These are phyloP conservation scores for Puccinia hordei DNA, from an alignment of 1,284 basidiomycete species.

Conservation along the genomic window DNA sequence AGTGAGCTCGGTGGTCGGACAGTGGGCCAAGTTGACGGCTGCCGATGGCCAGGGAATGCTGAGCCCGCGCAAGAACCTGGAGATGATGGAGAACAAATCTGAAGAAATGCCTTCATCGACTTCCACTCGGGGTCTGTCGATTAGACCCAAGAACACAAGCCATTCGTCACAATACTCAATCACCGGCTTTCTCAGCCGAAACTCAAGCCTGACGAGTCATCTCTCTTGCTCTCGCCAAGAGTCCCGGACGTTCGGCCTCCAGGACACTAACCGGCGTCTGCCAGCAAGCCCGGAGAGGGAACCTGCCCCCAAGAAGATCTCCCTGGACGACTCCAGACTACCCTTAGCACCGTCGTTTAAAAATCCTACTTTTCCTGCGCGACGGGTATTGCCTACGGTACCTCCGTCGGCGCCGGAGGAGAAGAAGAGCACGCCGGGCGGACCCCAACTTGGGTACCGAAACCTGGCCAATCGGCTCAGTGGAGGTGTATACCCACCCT, in stretches of 20 bases:
- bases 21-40: conserved; percentile 27
- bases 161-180: background rate
- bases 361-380: background rate
- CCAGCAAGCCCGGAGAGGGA: background rate
- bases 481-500: background rate
- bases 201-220: conserved; percentile 18
- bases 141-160: background rate
- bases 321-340: background rate
- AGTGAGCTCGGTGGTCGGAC: conserved; percentile 39
- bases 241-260: background rate
- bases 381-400: background rate
- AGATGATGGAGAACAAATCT: background rate
- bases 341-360: background rate
- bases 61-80: background rate
- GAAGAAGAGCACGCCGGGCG: background rate
- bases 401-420: background rate
- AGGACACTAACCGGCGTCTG: background rate
- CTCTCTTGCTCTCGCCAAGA: background rate
- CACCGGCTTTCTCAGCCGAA: conserved; percentile 20
- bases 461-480: conserved; percentile 33
- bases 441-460: conserved; percentile 1
- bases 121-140: conserved; percentile 32
- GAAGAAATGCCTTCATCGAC: background rate
- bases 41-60: background rate
- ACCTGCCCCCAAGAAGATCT: background rate